Base-by-base conservation (phyloP, 2,329 filamentous ascomycete genomes). In the Aspergillus niger region DNA sequence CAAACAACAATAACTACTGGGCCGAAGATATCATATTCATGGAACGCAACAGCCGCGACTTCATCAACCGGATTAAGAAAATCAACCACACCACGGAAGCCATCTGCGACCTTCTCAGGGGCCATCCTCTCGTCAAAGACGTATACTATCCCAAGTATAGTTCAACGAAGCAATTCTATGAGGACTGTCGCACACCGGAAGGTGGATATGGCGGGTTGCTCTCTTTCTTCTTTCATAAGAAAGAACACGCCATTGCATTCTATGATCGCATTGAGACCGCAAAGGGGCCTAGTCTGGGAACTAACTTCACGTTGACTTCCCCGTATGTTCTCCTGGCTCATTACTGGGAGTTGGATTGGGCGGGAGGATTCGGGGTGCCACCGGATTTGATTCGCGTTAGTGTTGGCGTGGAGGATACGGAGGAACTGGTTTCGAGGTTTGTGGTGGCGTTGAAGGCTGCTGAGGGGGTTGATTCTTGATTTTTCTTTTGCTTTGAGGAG, bases 121-220 rank as follows among this genome's bases (percentile, higher is more conserved):
- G 13, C 24, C 51, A 53, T 11, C 51, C 51, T 15, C 51, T 53
- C 6, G 17, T 53, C 8, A 41, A 53, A 17, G 36, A 41, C 7
- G 58, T 60, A 11, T 26, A 41, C 43, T 50, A 50, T 32, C 55
- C 43, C 8, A 57, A 39, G 17, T 53, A 41, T 20, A 41, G 5
- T 17, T 22, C 51, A 10, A 53, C 36, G 15, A 41, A 28, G 2
- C 22, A 26, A 24, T 52, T 52, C 50, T 52, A 52, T 26, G 51
- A 53, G 13, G 36, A 41, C 7, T 53, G 51, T 17, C 32, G 32
- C 8, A 50, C 22, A 2, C 55, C 15, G 22, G 30, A 30, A 2
- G 43, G 59, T 7, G 55, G 55, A 11, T 61, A 61, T 36, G 54
- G 54, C 1, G 32, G 30, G 1, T 7, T 61, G 22, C 30, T 61